Evolutionary conservation across 2,329 filamentous ascomycete genomes (phyloP).

Genomic region (Teratosphaeria gauchensis): DNA sequence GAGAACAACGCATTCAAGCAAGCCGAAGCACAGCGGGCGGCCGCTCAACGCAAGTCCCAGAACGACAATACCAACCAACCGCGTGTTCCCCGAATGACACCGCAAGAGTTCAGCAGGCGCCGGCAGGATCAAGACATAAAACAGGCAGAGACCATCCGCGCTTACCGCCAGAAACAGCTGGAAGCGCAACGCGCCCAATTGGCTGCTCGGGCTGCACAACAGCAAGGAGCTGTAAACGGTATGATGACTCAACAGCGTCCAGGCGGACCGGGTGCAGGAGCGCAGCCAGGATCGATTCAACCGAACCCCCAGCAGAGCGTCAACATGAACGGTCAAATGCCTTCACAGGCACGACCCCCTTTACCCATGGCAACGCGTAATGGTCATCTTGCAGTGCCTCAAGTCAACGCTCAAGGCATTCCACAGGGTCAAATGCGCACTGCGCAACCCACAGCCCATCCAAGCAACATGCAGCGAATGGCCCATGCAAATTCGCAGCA

Average conservation of each 20-base stretch:
- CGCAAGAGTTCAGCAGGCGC: slow-evolving; percentile 80
- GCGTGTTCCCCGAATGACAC: slow-evolving; percentile 54
- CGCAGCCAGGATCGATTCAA: slow-evolving; percentile 19
- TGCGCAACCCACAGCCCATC: slow-evolving; percentile 5
- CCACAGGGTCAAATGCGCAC: slow-evolving; percentile 49
- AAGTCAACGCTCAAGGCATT: slow-evolving; percentile 48
- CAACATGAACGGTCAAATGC: slow-evolving; percentile 29
- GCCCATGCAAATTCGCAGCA: slow-evolving; percentile 17
- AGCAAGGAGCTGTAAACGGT: slow-evolving; percentile 26
- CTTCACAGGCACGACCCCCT: slow-evolving; percentile 28
- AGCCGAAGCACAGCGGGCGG: slow-evolving; percentile 59
- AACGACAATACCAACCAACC: slow-evolving; percentile 16
- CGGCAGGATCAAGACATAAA: slow-evolving; percentile 79
- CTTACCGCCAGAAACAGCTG: slow-evolving; percentile 55
- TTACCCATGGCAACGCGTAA: slow-evolving; percentile 41
- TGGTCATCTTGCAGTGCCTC: slow-evolving; percentile 40
- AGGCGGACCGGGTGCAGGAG: slow-evolving; percentile 9
- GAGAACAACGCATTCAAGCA: slow-evolving; percentile 81
- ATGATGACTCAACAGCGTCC: slow-evolving; percentile 17
- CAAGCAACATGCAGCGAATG: slow-evolving; percentile 15
- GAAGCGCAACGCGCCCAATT: slow-evolving; percentile 31
- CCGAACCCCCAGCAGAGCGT: slow-evolving; percentile 22
- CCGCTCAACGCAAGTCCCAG: slow-evolving; percentile 65
- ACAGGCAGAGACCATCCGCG: slow-evolving; percentile 45
- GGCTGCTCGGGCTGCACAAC: slow-evolving; percentile 27